Evolutionary conservation across 2,329 filamentous ascomycete genomes (phyloP), one percentile per base, ranked within the genome.

Genomic region (Ceratocystis ficicola): DNA sequence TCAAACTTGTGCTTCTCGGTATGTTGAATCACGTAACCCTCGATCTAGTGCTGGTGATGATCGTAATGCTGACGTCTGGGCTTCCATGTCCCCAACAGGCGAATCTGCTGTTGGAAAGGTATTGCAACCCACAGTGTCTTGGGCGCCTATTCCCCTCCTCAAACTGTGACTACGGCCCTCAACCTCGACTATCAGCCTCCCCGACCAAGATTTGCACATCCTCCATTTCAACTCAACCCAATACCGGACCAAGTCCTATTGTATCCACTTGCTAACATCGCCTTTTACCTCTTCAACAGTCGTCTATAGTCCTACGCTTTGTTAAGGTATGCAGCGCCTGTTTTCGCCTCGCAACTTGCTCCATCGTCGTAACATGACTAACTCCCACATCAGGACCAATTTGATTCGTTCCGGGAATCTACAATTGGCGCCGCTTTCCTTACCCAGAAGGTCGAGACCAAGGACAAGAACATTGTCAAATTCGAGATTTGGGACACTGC

Each of bases 401-500:
- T 99, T 78, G 94, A 99, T 81, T 84, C 82, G 64, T 96, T 96
- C 81, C 86, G 92, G 78, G 93, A 96, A 85, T 96, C 92, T 66
- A 96, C 93, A 69, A 96, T 96, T 78, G 93, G 94, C 77, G 94
- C 95, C 72, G 95, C 95, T 71, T 99, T 99, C 83, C 84, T 99
- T 71, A 99, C 94, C 73, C 94, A 99, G 79, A 99, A 94, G 71
- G 96, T 99, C 76, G 93, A 93, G 67, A 88, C 99, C 77, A 93
- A 97, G 76, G 94, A 97, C 75, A 94, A 86, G 77, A 97, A 94
- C 68, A 99, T 94, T 66, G 93, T 99, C 78, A 99, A 99, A 81
- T 99, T 99, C 74, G 94, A 99, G 79, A 99, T 99, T 75, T 99
- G 94, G 92, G 92, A 96, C 78, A 99, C 94, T 8, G 94, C 94